Evolutionary conservation across 345 rosid species (phyloP), one percentile per base, ranked within the genome.

Genomic region (Fremontodendron californicum): DNA sequence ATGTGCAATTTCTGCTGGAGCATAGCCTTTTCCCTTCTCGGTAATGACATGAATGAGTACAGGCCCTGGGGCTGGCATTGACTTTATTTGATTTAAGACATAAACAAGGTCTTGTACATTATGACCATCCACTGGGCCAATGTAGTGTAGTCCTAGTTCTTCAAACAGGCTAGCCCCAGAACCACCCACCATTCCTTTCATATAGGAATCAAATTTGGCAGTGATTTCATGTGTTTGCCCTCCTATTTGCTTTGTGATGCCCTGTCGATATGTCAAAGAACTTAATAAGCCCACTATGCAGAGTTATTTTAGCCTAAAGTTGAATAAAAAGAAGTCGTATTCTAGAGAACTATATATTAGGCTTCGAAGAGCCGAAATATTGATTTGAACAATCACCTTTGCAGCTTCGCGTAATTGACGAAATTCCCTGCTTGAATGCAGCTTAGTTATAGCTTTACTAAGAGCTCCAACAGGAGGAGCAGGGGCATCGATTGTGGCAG

Each of bases 91-190:
- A 81, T 80, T 74, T 13, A 83, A 75, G 13, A 88, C 40, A 19
- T 21, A 57, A n/a, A 81, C 85, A 49, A 86, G 78, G 63, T 83
- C 88, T 23, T 86, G 83, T 54, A 86, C 54, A 25, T 72, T 62
- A 33, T 86, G 90, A 2, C 87, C 89, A 71, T 84, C 88, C 5
- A 83, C 85, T 3, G 91, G 91, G 16, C 88, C 88, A 39, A 88
- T 84, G 67, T 88, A 84, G 55, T 81, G n/a, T n/a, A n/a, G n/a
- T n/a, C n/a, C n/a, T n/a, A n/a, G n/a, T n/a, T n/a, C n/a, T n/a
- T n/a, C n/a, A 78, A 86, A 88, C 40, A 86, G 33, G 25, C 55
- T 42, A 9, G 71, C 83, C 15, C 81, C 79, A 9, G 82, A 52
- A 23, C 79, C 81, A 31, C 80, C 71, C 4, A 52, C 51, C 69